These are phyloP conservation scores for Chamaenerion angustifolium DNA, from an alignment of 345 rosid species.

Conservation along the genomic window DNA sequence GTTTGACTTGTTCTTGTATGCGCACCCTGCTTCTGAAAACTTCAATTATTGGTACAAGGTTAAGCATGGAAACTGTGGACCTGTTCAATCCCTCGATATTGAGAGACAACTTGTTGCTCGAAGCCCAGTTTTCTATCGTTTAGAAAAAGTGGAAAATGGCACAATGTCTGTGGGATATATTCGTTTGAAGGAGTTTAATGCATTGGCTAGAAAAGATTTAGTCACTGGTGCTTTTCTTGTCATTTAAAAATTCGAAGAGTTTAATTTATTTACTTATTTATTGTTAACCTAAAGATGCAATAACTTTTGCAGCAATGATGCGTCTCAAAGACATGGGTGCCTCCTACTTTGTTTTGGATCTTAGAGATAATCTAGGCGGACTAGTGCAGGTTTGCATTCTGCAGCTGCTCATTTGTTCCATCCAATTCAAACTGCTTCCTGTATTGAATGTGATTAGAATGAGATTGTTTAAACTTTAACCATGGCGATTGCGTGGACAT, in stretches of 20 bases:
- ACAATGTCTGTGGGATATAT: slow-evolving; percentile 59
- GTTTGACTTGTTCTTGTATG: not conserved
- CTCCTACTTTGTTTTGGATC: slow-evolving; percentile 69
- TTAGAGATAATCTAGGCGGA: slow-evolving; percentile 96
- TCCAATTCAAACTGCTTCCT: not conserved
- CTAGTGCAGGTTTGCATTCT: slow-evolving; percentile 52
- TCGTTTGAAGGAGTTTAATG: slow-evolving; percentile 86
- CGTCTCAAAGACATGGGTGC: slow-evolving; percentile 88
- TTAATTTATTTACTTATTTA: not conserved
- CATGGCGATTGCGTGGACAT: too few species aligned
- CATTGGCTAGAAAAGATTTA: slow-evolving; percentile 85
- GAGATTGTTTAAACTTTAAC: too few species aligned
- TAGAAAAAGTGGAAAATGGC: slow-evolving; percentile 65
- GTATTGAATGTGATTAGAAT: too few species aligned
- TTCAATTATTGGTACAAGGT: slow-evolving; percentile 31
- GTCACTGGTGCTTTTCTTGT: slow-evolving; percentile 32
- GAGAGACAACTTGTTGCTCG: slow-evolving; percentile 78
- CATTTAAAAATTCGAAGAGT: not conserved
- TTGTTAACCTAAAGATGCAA: not conserved
- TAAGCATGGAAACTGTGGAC: slow-evolving; percentile 84
- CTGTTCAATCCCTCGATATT: slow-evolving; percentile 46
- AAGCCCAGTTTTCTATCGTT: slow-evolving; percentile 69
- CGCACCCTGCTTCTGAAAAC: slow-evolving; percentile 1
- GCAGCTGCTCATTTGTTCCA: not conserved
- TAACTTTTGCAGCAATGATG: slow-evolving; percentile 56